Evolutionary conservation across 768 basidiomycete genomes (phyloP).

Genomic region (Crucibulum laeve): DNA sequence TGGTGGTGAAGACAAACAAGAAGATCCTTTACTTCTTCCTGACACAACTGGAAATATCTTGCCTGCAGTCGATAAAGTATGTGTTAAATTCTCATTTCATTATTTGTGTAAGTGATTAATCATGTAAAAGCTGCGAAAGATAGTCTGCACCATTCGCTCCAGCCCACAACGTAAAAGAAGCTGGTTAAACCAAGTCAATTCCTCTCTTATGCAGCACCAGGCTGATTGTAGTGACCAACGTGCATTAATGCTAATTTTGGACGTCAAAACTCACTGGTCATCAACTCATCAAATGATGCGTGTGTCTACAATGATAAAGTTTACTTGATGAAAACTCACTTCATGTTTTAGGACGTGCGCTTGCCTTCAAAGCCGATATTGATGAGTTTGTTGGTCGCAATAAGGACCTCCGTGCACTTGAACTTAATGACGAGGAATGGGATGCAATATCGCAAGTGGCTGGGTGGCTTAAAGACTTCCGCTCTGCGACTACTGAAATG

Average conservation of each 20-base stretch:
- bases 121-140: slow-evolving; percentile 18
- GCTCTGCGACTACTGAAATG: too few relatives aligned
- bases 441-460: too few relatives aligned
- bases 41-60: slow-evolving; percentile 3
- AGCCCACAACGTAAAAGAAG: slow-evolving; percentile 17
- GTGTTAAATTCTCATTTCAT: neutral
- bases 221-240: neutral
- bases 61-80: slow-evolving; percentile 13
- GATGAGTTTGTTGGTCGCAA: too few relatives aligned
- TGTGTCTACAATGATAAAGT: too few relatives aligned
- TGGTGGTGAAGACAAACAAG: slow-evolving; percentile 10
- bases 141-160: slow-evolving; percentile 13
- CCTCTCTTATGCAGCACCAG: neutral
- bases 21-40: neutral
- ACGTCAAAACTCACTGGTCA: too few relatives aligned
- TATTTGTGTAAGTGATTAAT: neutral
- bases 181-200: slow-evolving; percentile 15
- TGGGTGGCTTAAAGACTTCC: too few relatives aligned
- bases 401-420: too few relatives aligned
- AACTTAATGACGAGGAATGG: too few relatives aligned
- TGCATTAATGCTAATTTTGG: slow-evolving; percentile 22
- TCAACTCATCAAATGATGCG: too few relatives aligned
- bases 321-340: too few relatives aligned
- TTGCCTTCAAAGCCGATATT: too few relatives aligned
- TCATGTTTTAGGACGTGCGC: too few relatives aligned